A percentile compares a stretch with the other conserved stretches of the same genome.
These are phyloP conservation scores for Phaseolus coccineus DNA, from an alignment of 331 rosid genomes.

Conservation along the genomic window DNA sequence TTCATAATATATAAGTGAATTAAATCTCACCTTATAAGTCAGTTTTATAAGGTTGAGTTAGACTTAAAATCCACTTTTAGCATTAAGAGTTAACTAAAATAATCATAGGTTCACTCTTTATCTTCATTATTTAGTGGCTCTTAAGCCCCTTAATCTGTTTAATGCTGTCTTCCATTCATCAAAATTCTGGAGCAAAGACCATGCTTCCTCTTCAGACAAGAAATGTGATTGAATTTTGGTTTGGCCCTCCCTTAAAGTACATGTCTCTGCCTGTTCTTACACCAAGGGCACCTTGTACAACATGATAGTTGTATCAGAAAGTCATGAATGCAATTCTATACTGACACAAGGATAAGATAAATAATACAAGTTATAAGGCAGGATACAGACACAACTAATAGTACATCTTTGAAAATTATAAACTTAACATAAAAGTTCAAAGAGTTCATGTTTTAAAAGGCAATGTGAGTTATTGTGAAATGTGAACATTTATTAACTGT, in stretches of 20 bases:
- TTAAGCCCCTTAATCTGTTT: background rate
- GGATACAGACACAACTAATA: no score
- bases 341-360: constrained; percentile 2
- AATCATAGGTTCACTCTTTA: background rate
- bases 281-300: no score
- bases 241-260: background rate
- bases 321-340: background rate
- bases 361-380: background rate
- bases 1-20: no score
- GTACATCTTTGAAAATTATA: background rate
- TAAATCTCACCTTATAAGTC: no score
- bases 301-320: constrained; percentile 4
- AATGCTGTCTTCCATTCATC: background rate
- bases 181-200: background rate
- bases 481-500: background rate
- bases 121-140: background rate
- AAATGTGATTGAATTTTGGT: background rate
- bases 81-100: constrained; percentile 6
- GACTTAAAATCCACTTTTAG: background rate
- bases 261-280: background rate
- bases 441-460: background rate
- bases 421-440: background rate
- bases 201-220: background rate
- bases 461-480: background rate
- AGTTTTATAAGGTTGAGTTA: no score